These are phyloP conservation scores for Lactarius sp. DNA, from an alignment of 768 basidiomycete genomes.

Conservation along the genomic window DNA sequence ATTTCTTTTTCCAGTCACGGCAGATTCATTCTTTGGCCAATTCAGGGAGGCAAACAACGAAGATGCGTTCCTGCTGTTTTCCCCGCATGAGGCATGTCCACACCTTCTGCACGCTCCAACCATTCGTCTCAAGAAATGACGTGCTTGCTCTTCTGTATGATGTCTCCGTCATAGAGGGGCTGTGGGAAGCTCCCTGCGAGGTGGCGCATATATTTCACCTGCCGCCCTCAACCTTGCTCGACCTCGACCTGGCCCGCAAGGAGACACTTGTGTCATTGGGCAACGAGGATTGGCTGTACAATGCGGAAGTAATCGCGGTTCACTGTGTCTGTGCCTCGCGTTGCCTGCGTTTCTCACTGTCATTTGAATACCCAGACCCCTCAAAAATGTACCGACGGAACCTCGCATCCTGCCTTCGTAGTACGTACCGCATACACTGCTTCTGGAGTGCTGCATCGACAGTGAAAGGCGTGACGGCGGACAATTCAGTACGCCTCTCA, in stretches of 20 bases:
- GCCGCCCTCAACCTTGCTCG: too few species aligned
- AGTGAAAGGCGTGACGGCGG: slow-evolving; percentile 25
- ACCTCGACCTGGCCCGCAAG: too few species aligned
- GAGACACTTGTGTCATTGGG: slow-evolving; percentile 51
- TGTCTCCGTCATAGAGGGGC: slow-evolving; percentile 42
- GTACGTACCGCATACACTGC: slow-evolving; percentile 67
- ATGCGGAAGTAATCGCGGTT: slow-evolving; percentile 51
- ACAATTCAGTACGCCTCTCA: too few species aligned
- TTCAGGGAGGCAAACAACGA: slow-evolving; percentile 79
- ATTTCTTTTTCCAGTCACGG: neutral
- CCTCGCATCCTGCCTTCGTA: slow-evolving; percentile 34
- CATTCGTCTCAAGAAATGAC: slow-evolving; percentile 61
- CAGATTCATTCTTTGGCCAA: slow-evolving; percentile 29
- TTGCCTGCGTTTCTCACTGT: neutral
- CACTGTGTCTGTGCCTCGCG: neutral
- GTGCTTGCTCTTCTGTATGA: slow-evolving; percentile 64
- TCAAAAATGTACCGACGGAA: slow-evolving; percentile 37
- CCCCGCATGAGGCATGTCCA: slow-evolving; percentile 44
- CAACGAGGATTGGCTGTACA: slow-evolving; percentile 75
- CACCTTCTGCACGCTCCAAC: slow-evolving; percentile 57
- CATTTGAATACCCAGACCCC: neutral
- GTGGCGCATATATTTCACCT: slow-evolving; percentile 66
- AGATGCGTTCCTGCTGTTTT: slow-evolving; percentile 60
- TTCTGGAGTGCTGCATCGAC: too few species aligned
- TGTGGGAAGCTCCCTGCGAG: slow-evolving; percentile 58